These are phyloP conservation scores for Pyrenopolyporus hunteri DNA, from an alignment of 495 filamentous ascomycete genomes.

Conservation along the genomic window DNA sequence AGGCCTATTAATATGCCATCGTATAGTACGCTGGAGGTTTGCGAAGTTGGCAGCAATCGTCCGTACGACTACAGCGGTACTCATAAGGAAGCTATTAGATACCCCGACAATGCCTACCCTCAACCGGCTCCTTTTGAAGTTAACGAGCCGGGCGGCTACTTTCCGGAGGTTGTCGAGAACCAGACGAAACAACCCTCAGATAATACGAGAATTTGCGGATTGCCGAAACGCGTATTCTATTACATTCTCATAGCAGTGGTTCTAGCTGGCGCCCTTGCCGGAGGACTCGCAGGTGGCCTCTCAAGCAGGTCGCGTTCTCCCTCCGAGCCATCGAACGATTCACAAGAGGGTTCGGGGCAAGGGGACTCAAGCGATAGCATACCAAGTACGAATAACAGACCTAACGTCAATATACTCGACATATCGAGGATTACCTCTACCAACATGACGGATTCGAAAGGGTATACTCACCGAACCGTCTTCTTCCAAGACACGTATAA, in stretches of 20 bases:
- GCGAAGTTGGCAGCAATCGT: neutral
- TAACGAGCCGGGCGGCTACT: neutral
- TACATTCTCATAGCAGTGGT: neutral
- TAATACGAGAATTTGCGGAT: slow-evolving; percentile 8
- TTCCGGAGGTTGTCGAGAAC: slow-evolving; percentile 8
- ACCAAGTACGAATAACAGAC: neutral
- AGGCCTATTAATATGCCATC: neutral
- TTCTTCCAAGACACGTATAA: slow-evolving; percentile 28
- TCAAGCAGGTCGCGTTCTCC: neutral
- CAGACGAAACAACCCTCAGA: neutral
- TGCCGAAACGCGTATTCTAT: slow-evolving; percentile 12
- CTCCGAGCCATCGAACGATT: neutral
- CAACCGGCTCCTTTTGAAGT: slow-evolving; percentile 9
- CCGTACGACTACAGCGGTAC: neutral
- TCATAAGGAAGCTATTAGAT: slow-evolving; percentile 11
- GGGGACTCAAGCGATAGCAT: too few relatives aligned
- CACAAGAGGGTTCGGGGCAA: neutral
- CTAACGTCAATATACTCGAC: slow-evolving; percentile 12
- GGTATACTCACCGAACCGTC: slow-evolving; percentile 10
- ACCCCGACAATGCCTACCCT: neutral
- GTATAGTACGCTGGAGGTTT: slow-evolving; percentile 25
- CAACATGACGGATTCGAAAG: slow-evolving; percentile 18
- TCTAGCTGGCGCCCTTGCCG: slow-evolving; percentile 18
- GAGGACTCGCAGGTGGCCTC: slow-evolving; percentile 18
- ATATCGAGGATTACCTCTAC: slow-evolving; percentile 18